Percentiles rank a stretch among this genome's conserved stretches.
Conservation (phyloP, 805 yeast genomes). For the Cyberlindnera saturnus region DNA sequence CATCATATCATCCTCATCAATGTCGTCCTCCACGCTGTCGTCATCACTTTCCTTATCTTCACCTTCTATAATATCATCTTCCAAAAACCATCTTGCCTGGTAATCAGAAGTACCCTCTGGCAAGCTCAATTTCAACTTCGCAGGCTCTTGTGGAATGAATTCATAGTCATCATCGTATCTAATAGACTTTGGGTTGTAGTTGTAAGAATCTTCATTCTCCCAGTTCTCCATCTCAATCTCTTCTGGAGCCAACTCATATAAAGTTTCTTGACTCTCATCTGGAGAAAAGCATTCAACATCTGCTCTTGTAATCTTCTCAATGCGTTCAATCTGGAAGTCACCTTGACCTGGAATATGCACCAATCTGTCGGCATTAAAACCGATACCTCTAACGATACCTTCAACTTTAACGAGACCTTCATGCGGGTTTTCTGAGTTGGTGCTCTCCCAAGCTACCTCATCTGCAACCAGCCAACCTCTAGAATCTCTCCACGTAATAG, state of each 20-base stretch:
- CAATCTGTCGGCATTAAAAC: conserved; percentile 69
- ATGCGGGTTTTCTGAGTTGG: conserved; percentile 20
- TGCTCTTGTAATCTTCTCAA: conserved; percentile 44
- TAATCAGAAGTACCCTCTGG: conserved; percentile 80
- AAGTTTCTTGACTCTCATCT: conserved; percentile 43
- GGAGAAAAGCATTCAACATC: conserved; percentile 27
- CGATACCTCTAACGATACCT: conserved; percentile 85
- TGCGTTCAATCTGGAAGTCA: conserved; percentile 69
- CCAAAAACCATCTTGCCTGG: conserved; percentile 73
- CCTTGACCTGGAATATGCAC: conserved; percentile 89
- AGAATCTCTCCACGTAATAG: conserved; percentile 87
- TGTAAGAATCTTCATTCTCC: conserved; percentile 29
- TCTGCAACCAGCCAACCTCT: conserved; percentile 86
- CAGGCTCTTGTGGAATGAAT: conserved; percentile 29
- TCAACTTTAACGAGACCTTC: conserved; percentile 51
- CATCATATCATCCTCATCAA: conserved; percentile 21
- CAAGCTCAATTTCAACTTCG: conserved; percentile 39
- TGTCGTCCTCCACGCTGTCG: conserved; percentile 14
- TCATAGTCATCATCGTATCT: conserved; percentile 37
- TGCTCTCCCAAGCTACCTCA: conserved; percentile 36
- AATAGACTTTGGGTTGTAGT: conserved; percentile 19
- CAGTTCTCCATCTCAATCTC: conserved; percentile 43
- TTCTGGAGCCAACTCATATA: conserved; percentile 56
- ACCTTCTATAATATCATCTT: conserved; percentile 36
- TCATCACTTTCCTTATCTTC: conserved; percentile 18